These are phyloP conservation scores for Fraxinus sp. DNA, from an alignment of 305 asterid genomes.

Conservation along the genomic window DNA sequence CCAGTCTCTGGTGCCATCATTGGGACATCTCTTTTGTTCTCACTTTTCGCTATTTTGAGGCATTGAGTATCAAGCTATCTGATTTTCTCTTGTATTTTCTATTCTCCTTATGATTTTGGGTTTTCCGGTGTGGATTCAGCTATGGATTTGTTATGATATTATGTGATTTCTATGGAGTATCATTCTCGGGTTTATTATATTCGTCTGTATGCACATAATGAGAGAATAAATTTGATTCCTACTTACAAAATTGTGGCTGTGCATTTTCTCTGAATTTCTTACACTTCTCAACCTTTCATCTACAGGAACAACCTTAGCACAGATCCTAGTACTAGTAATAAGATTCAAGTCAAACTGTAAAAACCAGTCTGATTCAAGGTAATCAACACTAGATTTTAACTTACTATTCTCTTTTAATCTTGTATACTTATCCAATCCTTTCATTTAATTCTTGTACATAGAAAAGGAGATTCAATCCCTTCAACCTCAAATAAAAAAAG, in stretches of 20 bases:
- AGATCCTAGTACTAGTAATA: neutral
- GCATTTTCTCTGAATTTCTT: neutral
- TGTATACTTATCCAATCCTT: neutral
- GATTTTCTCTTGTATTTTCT: neutral
- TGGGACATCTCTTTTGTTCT: conserved; percentile 38
- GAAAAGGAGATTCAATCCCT: neutral
- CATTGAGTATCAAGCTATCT: conserved; percentile 22
- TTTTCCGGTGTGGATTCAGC: neutral
- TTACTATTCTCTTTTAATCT: neutral
- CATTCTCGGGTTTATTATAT: neutral
- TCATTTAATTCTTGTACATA: neutral
- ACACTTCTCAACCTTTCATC: neutral
- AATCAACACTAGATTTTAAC: neutral
- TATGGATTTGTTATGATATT: neutral
- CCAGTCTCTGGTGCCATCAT: conserved; percentile 34
- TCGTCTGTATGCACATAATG: neutral
- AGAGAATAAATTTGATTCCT: neutral
- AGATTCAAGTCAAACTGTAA: neutral
- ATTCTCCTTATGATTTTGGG: neutral
- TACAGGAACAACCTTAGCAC: neutral
- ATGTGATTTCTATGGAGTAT: neutral
- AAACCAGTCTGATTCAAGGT: neutral
- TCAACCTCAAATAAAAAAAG: neutral
- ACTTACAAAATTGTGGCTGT: neutral
- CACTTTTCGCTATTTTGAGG: conserved; percentile 38